Evolutionary conservation across 2,329 filamentous ascomycete species (phyloP).

Genomic region (Conoideocrella luteorostrata): DNA sequence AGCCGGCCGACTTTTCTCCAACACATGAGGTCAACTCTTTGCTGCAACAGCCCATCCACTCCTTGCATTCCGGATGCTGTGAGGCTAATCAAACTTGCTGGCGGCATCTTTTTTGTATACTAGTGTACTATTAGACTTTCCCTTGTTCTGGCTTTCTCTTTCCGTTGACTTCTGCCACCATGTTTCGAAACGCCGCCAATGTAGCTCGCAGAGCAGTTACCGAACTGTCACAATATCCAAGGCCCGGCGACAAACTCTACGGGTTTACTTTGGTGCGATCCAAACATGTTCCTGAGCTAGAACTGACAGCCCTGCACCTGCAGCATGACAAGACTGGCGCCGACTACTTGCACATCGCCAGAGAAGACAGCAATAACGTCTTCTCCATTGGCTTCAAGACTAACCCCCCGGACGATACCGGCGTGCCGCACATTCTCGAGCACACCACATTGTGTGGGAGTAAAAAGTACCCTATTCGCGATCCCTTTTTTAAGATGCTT

Average conservation of each 20-base stretch:
- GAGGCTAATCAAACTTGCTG: no score
- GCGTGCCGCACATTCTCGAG: constrained; percentile 93
- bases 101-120: neutral
- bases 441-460: constrained; percentile 96
- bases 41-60: no score
- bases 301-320: constrained; percentile 84
- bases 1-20: no score
- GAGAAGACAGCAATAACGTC: constrained; percentile 97
- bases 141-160: constrained; percentile 3
- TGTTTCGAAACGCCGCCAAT: constrained; percentile 48
- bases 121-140: neutral
- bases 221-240: constrained; percentile 68
- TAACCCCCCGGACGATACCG: constrained; percentile 92
- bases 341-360: constrained; percentile 89
- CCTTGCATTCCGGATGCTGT: no score
- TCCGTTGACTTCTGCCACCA: constrained; percentile 19
- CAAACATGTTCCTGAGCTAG: constrained; percentile 90
- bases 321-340: constrained; percentile 93
- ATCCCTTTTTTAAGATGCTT: constrained; percentile 99
- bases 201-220: constrained; percentile 60
- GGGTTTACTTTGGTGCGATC: constrained; percentile 86
- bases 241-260: constrained; percentile 77
- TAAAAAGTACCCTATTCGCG: constrained; percentile 91
- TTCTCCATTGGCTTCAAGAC: constrained; percentile 99
- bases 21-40: no score